These are phyloP conservation scores for Diaporthe citriasiana DNA, from an alignment of 2,329 filamentous ascomycete genomes.

Conservation along the genomic window DNA sequence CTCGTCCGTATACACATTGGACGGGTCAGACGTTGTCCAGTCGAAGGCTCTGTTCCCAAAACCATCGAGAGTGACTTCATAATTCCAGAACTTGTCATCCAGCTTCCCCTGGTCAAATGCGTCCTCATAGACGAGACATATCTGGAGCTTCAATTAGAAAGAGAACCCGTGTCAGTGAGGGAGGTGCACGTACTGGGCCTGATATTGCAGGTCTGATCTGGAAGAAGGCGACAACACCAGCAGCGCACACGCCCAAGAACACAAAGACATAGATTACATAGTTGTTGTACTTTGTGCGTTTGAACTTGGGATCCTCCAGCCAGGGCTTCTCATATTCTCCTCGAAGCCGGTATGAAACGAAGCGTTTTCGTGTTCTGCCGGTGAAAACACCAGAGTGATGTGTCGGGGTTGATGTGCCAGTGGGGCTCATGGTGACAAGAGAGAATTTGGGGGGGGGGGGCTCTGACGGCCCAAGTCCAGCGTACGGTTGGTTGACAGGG, in stretches of 20 bases:
- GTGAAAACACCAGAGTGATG: slow-evolving; percentile 34
- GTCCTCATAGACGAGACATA: slow-evolving; percentile 65
- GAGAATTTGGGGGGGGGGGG: background rate
- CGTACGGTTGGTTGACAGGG: background rate
- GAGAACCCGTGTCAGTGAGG: background rate
- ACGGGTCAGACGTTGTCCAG: slow-evolving; percentile 64
- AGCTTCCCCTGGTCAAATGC: slow-evolving; percentile 54
- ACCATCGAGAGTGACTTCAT: slow-evolving; percentile 51
- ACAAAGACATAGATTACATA: slow-evolving; percentile 52
- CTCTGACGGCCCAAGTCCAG: slow-evolving; percentile 6
- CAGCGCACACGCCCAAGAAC: slow-evolving; percentile 52
- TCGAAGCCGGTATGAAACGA: slow-evolving; percentile 53
- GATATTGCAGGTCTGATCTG: slow-evolving; percentile 48
- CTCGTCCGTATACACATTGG: slow-evolving; percentile 62
- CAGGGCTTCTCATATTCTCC: slow-evolving; percentile 57
- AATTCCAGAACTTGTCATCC: slow-evolving; percentile 41
- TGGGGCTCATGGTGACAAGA: slow-evolving; percentile 25
- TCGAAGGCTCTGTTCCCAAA: slow-evolving; percentile 66
- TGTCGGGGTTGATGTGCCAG: slow-evolving; percentile 34
- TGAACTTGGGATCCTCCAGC: slow-evolving; percentile 52
- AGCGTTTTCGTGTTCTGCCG: slow-evolving; percentile 44
- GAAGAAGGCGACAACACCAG: slow-evolving; percentile 52
- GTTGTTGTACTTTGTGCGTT: slow-evolving; percentile 53
- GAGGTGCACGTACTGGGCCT: slow-evolving; percentile 38
- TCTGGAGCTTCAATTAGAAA: slow-evolving; percentile 29